Evolutionary conservation across 2,329 filamentous ascomycete species (phyloP), one percentile per base, ranked within the genome.

Genomic region (Didymella keratinophila): DNA sequence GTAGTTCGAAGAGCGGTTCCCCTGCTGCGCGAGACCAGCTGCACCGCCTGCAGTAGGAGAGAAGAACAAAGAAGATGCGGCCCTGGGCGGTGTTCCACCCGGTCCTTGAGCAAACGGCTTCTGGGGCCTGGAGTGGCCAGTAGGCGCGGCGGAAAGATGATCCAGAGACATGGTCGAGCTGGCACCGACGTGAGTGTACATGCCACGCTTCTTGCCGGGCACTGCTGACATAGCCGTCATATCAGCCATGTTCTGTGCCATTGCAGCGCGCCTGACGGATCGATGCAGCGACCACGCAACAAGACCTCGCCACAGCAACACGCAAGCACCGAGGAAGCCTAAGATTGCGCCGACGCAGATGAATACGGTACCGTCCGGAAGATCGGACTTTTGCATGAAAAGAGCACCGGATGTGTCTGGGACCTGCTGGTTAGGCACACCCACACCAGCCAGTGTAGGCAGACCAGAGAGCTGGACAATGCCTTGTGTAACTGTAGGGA

Each of bases 341-440:
- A 99, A 85, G 27, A 92, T 89, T 25, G 93, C 90, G 44, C 95
- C 95, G 1, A 98, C 95, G 21, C 88, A 90, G 70, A 99, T 99
- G 80, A 99, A 99, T 58, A 99, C 90, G 4, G 94, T 97, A 53
- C 95, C 95, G 71, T 98, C 91, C 2, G 95, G 95, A 11, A 93
- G 83, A 52, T 80, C 88, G 0, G 93, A 96, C 70, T 89, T 88
- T 72, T 93, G 89, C 92, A 98, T 97, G 75, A 92, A 99, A 16
- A 94, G 93, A 5, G 95, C 95, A 71, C 89, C 86, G 37, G 86
- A 83, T 3, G 91, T 97, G 25, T 93, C 90, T 8, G 95, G 95
- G 2, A 98, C 89, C 25, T 87, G 85, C 4, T 92, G 83, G 1
- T 90, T 80, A 5, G 93, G 91, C 64, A 86, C 85, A 64, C 82